Evolutionary conservation across 169 alveolate species (phyloP).

Genomic region (Cryptosporidium viatorum): DNA sequence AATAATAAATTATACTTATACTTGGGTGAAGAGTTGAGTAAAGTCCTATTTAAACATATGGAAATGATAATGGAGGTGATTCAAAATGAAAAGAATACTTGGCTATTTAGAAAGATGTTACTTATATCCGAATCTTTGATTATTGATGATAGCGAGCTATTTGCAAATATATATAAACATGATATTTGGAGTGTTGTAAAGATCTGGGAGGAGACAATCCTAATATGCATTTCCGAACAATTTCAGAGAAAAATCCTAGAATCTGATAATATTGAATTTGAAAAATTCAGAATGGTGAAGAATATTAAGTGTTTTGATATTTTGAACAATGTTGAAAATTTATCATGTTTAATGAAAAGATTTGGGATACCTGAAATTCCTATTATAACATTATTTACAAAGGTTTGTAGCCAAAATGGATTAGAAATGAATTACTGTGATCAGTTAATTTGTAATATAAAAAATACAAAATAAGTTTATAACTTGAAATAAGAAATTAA

Average conservation of each 20-base stretch:
- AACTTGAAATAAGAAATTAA: neutral
- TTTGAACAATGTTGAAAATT: slow-evolving; percentile 1
- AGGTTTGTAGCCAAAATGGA: slow-evolving; percentile 54
- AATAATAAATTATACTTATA: slow-evolving; percentile 2
- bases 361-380: slow-evolving; percentile 72
- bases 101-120: slow-evolving; percentile 52
- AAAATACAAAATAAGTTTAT: slow-evolving; percentile 13
- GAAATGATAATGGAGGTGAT: slow-evolving; percentile 4
- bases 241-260: slow-evolving; percentile 22
- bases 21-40: neutral
- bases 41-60: neutral
- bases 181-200: slow-evolving; percentile 61
- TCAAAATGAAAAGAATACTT: slow-evolving; percentile 25
- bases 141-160: slow-evolving; percentile 25
- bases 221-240: slow-evolving; percentile 56
- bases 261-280: slow-evolving; percentile 46
- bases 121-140: slow-evolving; percentile 36
- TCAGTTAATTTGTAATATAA: slow-evolving; percentile 19
- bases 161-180: slow-evolving; percentile 23
- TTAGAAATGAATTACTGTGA: slow-evolving; percentile 67
- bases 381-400: slow-evolving; percentile 55
- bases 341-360: slow-evolving; percentile 41
- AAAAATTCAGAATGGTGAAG: slow-evolving; percentile 31
- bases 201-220: slow-evolving; percentile 60
- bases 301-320: neutral